Evolutionary conservation across 2,329 filamentous ascomycete species (phyloP), one percentile per base, ranked within the genome.

Genomic region (Colletotrichum horii): DNA sequence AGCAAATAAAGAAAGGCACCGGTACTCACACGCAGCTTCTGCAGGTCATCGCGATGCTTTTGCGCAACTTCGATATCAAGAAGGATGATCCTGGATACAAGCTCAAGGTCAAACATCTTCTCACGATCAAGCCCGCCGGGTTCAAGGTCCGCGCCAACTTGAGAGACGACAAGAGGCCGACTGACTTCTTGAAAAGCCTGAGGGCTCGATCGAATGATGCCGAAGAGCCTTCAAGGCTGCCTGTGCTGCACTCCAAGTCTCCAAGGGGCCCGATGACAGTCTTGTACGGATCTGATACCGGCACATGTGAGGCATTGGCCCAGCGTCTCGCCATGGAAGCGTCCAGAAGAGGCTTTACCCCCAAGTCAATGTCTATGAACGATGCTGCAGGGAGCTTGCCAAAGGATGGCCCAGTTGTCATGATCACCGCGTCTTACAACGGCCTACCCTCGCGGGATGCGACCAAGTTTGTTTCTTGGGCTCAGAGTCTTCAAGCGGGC

Each of bases 391-490:
- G 90, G 60, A 86, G 88, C 7, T 79, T 94, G 1, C 89, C 92
- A 0, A 89, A 85, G 65, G 85, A 88, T 26, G 85, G 88, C 14
- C 92, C 93, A 0, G 86, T 93, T 0, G 83, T 94, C 16, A 86
- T 95, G 71, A 88, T 95, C 76, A 91, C 91, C 0, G 88, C 93
- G 0, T 92, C 90, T 3, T 95, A 95, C 79, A 93, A 95, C 79
- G 93, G 93, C 1, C 87, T 93, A 68, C 92, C 93, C 0, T 90
- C 93, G 0, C 92, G 94, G 77, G 94, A 95, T 73, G 93, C 93
- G 0, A 87, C 84, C 0, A 87, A 90, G 60, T 95, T 95, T 79
- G 89, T 91, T 38, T 83, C 88, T 4, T 95, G 93, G 93, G 78
- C 94, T 3, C 85, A 90, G 78, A 84, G 79, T 12, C 82, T 89